Conservation (phyloP, 441 rosid genomes). For the Geranium incanum region DNA sequence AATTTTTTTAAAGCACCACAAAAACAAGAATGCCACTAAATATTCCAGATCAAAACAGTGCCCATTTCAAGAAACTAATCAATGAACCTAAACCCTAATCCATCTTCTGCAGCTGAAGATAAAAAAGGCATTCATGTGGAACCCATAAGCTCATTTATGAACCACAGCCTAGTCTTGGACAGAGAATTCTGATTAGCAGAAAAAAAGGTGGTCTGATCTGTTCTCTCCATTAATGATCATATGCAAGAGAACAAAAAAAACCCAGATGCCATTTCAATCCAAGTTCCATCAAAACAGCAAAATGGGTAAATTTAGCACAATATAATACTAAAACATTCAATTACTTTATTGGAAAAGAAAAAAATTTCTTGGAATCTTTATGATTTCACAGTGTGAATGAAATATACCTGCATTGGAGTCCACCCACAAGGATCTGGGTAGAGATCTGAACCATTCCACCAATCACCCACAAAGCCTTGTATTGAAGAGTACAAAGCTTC, state of each 20-base stretch:
- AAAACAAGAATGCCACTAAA: no score
- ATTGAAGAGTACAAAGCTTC: conserved; percentile 61
- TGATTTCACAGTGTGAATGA: not conserved
- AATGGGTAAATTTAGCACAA: no score
- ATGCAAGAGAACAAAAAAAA: no score
- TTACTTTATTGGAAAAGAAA: not conserved
- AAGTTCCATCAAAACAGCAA: no score
- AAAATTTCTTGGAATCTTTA: not conserved
- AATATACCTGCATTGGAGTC: conserved; percentile 86
- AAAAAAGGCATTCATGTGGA: not conserved
- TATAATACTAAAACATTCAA: no score
- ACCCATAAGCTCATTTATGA: not conserved
- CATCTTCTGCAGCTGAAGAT: not conserved
- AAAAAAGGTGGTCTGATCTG: not conserved
- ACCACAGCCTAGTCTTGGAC: not conserved
- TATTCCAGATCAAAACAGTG: no score
- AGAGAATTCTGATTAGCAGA: not conserved
- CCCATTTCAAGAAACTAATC: not conserved
- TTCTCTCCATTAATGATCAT: not conserved
- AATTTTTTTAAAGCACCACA: no score
- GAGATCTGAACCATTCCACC: conserved; percentile 88
- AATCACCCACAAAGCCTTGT: conserved; percentile 75
- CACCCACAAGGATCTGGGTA: conserved; percentile 97
- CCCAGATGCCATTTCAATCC: not conserved
- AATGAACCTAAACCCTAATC: not conserved